A percentile compares a stretch with the other conserved stretches of the same genome.
Conservation (phyloP, 495 filamentous ascomycete species). For the Penicillium lividum region DNA sequence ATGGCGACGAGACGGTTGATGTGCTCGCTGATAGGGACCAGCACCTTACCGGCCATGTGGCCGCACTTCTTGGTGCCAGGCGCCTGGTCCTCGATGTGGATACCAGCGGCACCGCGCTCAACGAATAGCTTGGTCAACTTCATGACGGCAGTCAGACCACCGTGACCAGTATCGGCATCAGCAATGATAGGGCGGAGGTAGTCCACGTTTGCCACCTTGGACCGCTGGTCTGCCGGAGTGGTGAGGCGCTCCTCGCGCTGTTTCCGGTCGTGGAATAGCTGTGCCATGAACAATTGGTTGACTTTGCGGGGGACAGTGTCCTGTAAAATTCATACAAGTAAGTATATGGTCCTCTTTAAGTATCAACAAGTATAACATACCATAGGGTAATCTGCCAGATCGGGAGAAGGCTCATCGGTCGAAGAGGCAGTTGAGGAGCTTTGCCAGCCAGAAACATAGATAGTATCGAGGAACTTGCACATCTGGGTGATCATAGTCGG, state of each 20-base stretch:
- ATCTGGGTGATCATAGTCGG: conserved; percentile 99
- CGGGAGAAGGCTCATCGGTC: conserved; percentile 92
- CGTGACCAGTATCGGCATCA: conserved; percentile 96
- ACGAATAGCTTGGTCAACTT: conserved; percentile 98
- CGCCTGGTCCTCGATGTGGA: conserved; percentile 98
- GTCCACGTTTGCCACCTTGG: conserved; percentile 78
- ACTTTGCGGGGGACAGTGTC: conserved; percentile 99
- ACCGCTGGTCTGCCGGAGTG: conserved; percentile 70
- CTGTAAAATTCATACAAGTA: conserved; percentile 39
- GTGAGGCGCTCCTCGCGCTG: conserved; percentile 92
- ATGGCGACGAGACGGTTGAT: conserved; percentile 98
- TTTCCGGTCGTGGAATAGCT: conserved; percentile 99
- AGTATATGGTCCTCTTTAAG: background rate
- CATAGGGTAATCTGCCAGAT: conserved; percentile 98
- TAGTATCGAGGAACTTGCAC: conserved; percentile 97
- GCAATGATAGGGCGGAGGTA: conserved; percentile 96
- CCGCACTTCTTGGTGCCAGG: conserved; percentile 99
- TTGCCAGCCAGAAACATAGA: conserved; percentile 99
- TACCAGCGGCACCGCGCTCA: conserved; percentile 94
- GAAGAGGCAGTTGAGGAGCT: conserved; percentile 94
- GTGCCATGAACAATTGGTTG: conserved; percentile 92
- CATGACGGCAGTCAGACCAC: conserved; percentile 96
- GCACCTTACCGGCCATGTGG: conserved; percentile 98
- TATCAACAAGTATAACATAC: conserved; percentile 47
- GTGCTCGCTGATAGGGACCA: conserved; percentile 96